Evolutionary conservation across 192 early-diverging fungal genomes (phyloP).

Genomic region (Spizellomyces sp.): DNA sequence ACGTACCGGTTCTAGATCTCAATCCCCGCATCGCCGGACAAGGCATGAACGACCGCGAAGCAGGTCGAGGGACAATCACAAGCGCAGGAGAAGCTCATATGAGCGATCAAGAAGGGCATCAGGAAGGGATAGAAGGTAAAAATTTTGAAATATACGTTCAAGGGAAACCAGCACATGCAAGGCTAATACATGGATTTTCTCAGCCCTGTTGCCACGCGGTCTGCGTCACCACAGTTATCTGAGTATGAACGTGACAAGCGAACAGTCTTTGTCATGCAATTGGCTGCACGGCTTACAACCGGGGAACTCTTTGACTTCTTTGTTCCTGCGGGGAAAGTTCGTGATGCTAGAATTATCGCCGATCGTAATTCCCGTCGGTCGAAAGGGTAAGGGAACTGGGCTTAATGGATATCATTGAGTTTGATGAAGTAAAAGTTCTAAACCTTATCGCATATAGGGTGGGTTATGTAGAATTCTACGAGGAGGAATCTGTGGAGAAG

Average conservation of each 20-base stretch:
- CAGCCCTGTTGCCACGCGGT: background rate
- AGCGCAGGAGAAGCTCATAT: slow-evolving; percentile 5
- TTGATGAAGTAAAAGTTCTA: background rate
- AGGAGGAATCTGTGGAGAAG: slow-evolving; percentile 75
- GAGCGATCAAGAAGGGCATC: background rate
- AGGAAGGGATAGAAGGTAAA: slow-evolving; percentile 2
- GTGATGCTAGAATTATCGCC: slow-evolving; percentile 87
- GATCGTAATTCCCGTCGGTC: slow-evolving; percentile 73
- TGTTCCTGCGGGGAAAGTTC: slow-evolving; percentile 70
- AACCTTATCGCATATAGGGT: slow-evolving; percentile 57
- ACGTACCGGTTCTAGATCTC: slow-evolving; percentile 28
- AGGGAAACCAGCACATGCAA: no score
- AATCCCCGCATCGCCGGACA: slow-evolving; percentile 26
- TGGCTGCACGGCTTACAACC: slow-evolving; percentile 74
- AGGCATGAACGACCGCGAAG: slow-evolving; percentile 27
- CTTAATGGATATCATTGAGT: background rate
- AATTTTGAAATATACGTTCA: no score
- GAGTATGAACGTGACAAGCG: slow-evolving; percentile 83
- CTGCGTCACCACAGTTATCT: slow-evolving; percentile 53
- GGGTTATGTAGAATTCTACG: slow-evolving; percentile 96
- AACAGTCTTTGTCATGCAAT: slow-evolving; percentile 95
- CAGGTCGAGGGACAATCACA: slow-evolving; percentile 11
- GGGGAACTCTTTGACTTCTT: slow-evolving; percentile 92
- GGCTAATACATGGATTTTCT: no score
- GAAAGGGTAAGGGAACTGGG: slow-evolving; percentile 67